A percentile compares a stretch with the other conserved stretches of the same genome.
Evolutionary conservation across 176 grass and related monocot species (phyloP).

Genomic region (Elymus sibiricus): DNA sequence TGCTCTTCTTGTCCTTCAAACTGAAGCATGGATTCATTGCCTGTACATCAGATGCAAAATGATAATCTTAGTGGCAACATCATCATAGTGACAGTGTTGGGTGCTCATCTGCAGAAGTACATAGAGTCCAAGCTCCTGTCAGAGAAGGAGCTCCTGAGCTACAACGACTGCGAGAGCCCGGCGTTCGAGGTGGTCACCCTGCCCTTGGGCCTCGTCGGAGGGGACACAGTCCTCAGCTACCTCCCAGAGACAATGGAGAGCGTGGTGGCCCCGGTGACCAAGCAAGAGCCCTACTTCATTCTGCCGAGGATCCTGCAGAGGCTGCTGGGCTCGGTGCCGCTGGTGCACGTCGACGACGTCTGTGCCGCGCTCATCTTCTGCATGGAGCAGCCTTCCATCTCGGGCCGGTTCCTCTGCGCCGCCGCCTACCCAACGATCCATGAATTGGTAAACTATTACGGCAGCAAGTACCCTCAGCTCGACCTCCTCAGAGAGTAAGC

Average conservation of each 20-base stretch:
- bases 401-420: conserved; percentile 52
- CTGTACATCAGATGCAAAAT: neutral
- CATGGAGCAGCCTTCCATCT: conserved; percentile 37
- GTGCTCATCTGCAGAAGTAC: conserved; percentile 11
- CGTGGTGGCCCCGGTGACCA: conserved; percentile 23
- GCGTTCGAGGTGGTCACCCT: conserved; percentile 55
- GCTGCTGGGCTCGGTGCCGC: conserved; percentile 42
- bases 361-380: conserved; percentile 59
- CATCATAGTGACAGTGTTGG: neutral
- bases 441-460: conserved; percentile 24
- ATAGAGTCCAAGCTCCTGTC: conserved; percentile 12
- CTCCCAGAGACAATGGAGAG: neutral
- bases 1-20: neutral
- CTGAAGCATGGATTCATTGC: neutral
- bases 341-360: conserved; percentile 60
- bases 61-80: neutral
- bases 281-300: neutral
- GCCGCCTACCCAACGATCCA: conserved; percentile 13
- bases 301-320: conserved; percentile 27
- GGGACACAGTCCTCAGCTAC: conserved; percentile 17
- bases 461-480: conserved; percentile 35
- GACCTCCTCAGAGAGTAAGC: conserved; percentile 47
- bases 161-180: conserved; percentile 21
- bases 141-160: conserved; percentile 45
- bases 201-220: conserved; percentile 39